Evolutionary conservation across 2,329 filamentous ascomycete genomes (phyloP), one percentile per base, ranked within the genome.

Genomic region (Aspergillus caelatus): DNA sequence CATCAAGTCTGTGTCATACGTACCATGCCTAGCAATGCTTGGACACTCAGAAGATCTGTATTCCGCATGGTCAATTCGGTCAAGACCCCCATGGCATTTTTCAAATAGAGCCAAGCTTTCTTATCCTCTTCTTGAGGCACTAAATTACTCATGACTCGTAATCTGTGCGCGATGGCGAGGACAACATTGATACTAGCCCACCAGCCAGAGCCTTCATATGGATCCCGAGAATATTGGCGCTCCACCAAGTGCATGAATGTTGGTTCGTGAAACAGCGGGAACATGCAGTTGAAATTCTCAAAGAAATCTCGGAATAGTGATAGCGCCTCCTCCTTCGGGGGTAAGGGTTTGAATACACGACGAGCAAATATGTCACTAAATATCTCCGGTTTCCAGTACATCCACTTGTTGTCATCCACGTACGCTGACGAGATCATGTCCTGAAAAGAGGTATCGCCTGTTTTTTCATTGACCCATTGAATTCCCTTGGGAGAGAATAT

Each of bases 401-500:
- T 93, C 91, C 93, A 97, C 75, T 96, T 97, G 78, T 95, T 92
- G 72, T 97, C 93, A 70, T 97, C 92, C 48, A 96, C 89, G 30
- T 91, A 92, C n/a, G 94, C 91, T 58, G 92, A 90, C 2, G 90
- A 90, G 61, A 99, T 97, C 91, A 97, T 98, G 62, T 92, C 87
- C 76, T 96, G 92, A 79, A 99, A 99, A 0, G 93, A 96, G 26
- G 85, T 88, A 75, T 99, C 95, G n/a, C 95, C 95, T 2, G 94
- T 98, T 82, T 96, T 97, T 70, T 95, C 90, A 72, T 97, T 98
- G 59, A 99, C 94, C 95, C 95, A 99, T 77, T 97, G 91, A 60
- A 99, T 96, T 52, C 95, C 95, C 77, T 97, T 97, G 16, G 94
- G 95, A 0, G 94, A 98, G 81, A 99, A 98, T 71, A 99, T 99